Conservation (phyloP, 495 filamentous ascomycete genomes). For the Astrocystis sublimbata region DNA sequence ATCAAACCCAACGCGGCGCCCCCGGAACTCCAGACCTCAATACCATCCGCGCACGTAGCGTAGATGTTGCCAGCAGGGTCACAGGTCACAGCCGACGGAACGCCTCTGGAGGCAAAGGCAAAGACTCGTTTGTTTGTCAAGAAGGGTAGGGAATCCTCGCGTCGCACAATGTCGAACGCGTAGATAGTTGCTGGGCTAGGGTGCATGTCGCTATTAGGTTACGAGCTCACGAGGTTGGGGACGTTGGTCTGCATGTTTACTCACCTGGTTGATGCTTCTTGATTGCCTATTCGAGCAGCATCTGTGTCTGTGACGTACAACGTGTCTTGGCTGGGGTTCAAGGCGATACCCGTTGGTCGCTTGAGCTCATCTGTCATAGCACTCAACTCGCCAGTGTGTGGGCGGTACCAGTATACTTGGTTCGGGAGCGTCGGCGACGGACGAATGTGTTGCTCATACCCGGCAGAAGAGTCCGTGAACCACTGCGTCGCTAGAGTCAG, state of each 20-base stretch:
- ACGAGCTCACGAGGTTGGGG: background rate
- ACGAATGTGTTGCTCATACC: slow-evolving; percentile 46
- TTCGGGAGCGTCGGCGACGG: slow-evolving; percentile 42
- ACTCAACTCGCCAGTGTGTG: slow-evolving; percentile 33
- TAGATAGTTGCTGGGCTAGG: slow-evolving; percentile 36
- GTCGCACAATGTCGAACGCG: slow-evolving; percentile 34
- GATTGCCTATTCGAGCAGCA: slow-evolving; percentile 29
- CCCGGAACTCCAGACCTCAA: slow-evolving; percentile 49
- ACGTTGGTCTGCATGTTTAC: background rate
- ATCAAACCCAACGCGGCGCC: slow-evolving; percentile 45
- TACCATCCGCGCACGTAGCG: slow-evolving; percentile 50
- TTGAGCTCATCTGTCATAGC: slow-evolving; percentile 47
- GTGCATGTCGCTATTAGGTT: background rate
- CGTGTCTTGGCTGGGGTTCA: slow-evolving; percentile 39
- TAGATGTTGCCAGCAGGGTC: slow-evolving; percentile 48
- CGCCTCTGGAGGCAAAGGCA: slow-evolving; percentile 46
- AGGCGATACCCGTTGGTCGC: slow-evolving; percentile 43
- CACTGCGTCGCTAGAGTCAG: too few species aligned
- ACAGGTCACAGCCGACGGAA: slow-evolving; percentile 48
- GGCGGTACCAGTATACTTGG: slow-evolving; percentile 49
- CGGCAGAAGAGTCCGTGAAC: slow-evolving; percentile 51
- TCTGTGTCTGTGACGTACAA: slow-evolving; percentile 50
- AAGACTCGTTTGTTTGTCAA: slow-evolving; percentile 54
- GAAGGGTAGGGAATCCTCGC: slow-evolving; percentile 31
- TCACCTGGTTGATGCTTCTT: slow-evolving; percentile 21